Base-by-base conservation (phyloP, 2,329 filamentous ascomycete species). In the Kalaharituber pfeilii region DNA sequence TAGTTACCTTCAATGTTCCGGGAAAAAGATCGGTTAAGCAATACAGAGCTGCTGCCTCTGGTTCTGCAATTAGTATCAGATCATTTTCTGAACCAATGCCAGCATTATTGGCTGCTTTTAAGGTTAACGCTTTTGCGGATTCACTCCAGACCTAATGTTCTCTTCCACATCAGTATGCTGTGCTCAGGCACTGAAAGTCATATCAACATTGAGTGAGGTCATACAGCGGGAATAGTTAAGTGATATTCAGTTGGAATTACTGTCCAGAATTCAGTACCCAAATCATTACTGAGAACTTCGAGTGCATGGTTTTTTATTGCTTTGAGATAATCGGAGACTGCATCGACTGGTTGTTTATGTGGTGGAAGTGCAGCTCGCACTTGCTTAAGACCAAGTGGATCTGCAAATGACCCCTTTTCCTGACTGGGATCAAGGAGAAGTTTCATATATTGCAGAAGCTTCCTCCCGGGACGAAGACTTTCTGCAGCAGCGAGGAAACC, bases 111-210 rank as follows among this genome's bases (percentile, higher is more conserved):
- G 56, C 56, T 2, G 56, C 56, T 22, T 53, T 11, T 24, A 56
- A 36, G 2, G 52, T 54, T 28, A 47, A n/a, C 2, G 44, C 50
- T 30, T 56, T 58, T 22, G 52, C 54, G 1, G 49, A 42, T 30
- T 56, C 56, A 15, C 54, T 54, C 56, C 52, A 58, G 11, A 56
- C 52, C 50, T 52, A n/a, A 11, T 18, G n/a, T n/a, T n/a, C n/a
- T n/a, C n/a, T n/a, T n/a, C n/a, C n/a, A n/a, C n/a, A n/a, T n/a
- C n/a, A n/a, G n/a, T n/a, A n/a, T n/a, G n/a, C n/a, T n/a, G n/a
- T n/a, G n/a, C n/a, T n/a, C n/a, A n/a, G n/a, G n/a, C n/a, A n/a
- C n/a, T n/a, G n/a, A n/a, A n/a, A n/a, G n/a, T n/a, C n/a, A n/a
- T n/a, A 56, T n/a, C n/a, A n/a, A n/a, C n/a, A n/a, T n/a, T n/a